phyloP scores from a whole-genome alignment of 148 eudicot genomes.

The Persicaria tinctoria region DNA sequence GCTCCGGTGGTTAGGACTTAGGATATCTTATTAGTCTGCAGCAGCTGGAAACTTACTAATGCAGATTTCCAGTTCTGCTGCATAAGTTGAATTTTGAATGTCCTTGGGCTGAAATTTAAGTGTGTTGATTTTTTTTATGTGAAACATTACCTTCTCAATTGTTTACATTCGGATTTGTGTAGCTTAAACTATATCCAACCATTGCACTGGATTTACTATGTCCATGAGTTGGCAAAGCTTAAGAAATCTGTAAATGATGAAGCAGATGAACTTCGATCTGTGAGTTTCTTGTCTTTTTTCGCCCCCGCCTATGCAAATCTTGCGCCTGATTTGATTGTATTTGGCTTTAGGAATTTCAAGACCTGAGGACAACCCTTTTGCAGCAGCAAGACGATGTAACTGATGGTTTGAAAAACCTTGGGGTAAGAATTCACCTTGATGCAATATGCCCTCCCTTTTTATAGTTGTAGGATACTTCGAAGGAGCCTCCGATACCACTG shows the following conservation, averaged over 20 bases:
- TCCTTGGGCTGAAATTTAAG: not conserved
- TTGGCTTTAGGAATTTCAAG: not conserved
- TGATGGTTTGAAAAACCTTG: not conserved
- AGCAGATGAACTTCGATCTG: not conserved
- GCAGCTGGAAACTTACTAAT: not conserved
- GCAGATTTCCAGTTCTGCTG: not conserved
- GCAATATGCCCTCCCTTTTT: not conserved
- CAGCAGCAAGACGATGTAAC: slow-evolving; percentile 10
- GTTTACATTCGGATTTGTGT: not conserved
- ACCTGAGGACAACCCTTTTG: slow-evolving; percentile 1
- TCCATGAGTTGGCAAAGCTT: slow-evolving; percentile 7
- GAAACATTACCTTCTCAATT: too few species aligned
- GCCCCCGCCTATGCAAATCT: not conserved
- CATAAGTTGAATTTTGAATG: not conserved
- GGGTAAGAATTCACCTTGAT: not conserved
- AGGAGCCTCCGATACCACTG: not conserved
- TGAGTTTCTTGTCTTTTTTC: not conserved
- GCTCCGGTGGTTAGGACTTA: too few species aligned
- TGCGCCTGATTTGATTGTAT: not conserved
- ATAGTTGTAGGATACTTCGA: not conserved
- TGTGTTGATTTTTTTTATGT: not conserved
- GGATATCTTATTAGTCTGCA: not conserved
- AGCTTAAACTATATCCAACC: not conserved
- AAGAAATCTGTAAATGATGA: not conserved
- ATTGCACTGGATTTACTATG: not conserved